Evolutionary conservation across 2,329 filamentous ascomycete species (phyloP).

Genomic region (Fusarium chaquense): DNA sequence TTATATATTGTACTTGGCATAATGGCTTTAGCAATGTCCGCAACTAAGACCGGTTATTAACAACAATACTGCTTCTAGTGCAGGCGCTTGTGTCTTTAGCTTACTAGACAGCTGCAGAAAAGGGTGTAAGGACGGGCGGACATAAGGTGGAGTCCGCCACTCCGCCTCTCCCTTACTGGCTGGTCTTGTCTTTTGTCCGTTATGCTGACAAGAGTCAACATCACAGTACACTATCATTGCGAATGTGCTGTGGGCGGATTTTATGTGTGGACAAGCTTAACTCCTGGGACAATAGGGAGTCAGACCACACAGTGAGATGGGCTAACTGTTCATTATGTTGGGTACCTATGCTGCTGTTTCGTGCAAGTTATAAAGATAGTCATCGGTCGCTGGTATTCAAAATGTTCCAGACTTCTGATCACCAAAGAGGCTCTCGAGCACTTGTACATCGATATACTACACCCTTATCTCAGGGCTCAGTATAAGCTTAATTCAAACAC

Average conservation of each 20-base stretch:
- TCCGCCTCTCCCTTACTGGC: slow-evolving; percentile 33
- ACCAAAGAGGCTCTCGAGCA: slow-evolving; percentile 21
- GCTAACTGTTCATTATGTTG: not conserved
- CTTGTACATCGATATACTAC: slow-evolving; percentile 5
- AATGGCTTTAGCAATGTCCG: slow-evolving; percentile 21
- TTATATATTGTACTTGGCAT: not conserved
- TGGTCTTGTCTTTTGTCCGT: slow-evolving; percentile 18
- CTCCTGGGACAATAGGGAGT: slow-evolving; percentile 25
- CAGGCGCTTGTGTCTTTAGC: slow-evolving; percentile 41
- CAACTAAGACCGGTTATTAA: slow-evolving; percentile 11
- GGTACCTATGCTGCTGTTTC: slow-evolving; percentile 1
- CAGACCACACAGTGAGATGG: slow-evolving; percentile 20
- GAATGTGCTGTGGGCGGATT: slow-evolving; percentile 35
- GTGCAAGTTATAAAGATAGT: slow-evolving; percentile 40
- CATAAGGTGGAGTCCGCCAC: slow-evolving; percentile 43
- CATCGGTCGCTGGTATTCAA: slow-evolving; percentile 18
- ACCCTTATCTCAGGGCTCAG: not conserved
- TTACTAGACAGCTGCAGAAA: slow-evolving; percentile 40
- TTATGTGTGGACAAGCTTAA: slow-evolving; percentile 37
- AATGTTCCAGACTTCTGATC: slow-evolving; percentile 18
- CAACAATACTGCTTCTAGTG: slow-evolving; percentile 28
- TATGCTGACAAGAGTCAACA: slow-evolving; percentile 35
- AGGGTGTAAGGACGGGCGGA: slow-evolving; percentile 36
- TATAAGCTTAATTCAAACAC: slow-evolving; percentile 32
- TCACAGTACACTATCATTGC: slow-evolving; percentile 5